Conservation (phyloP, 2,329 filamentous ascomycete species). For the Escovopsis sp. region DNA sequence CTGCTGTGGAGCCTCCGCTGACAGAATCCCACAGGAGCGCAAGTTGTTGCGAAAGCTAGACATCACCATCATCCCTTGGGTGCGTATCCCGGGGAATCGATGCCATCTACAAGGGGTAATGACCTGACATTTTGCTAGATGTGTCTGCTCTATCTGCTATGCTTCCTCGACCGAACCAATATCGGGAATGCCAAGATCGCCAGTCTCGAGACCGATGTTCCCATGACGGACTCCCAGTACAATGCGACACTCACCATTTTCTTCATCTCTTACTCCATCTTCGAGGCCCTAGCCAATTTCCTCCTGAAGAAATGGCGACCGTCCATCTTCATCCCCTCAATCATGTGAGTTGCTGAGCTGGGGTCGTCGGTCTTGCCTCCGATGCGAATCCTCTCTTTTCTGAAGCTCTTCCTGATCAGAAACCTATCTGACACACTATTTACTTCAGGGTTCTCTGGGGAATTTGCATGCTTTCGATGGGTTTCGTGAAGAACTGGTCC, state of each 20-base stretch:
- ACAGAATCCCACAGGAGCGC: conserved; percentile 33
- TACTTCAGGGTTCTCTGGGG: conserved; percentile 46
- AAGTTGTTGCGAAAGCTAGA: conserved; percentile 49
- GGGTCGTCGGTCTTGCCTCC: not conserved
- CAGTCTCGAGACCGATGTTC: conserved; percentile 29
- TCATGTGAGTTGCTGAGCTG: conserved; percentile 47
- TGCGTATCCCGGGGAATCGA: conserved; percentile 11
- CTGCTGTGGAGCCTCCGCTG: not conserved
- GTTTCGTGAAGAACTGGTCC: conserved; percentile 47
- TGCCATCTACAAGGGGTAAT: not conserved
- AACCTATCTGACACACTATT: conserved; percentile 10
- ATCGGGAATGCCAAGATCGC: conserved; percentile 57
- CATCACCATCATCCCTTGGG: conserved; percentile 44
- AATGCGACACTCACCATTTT: conserved; percentile 69
- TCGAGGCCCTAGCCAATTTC: conserved; percentile 66
- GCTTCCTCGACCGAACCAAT: conserved; percentile 64
- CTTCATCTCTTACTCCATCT: conserved; percentile 72
- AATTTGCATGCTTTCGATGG: conserved; percentile 53
- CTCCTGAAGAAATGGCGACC: conserved; percentile 64
- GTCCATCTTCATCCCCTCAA: conserved; percentile 64
- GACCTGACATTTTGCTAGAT: conserved; percentile 27
- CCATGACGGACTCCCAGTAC: conserved; percentile 50
- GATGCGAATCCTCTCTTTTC: not conserved
- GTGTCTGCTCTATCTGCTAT: conserved; percentile 57
- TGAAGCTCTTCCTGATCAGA: not conserved